These are phyloP conservation scores for Tremella fuciformis DNA, from an alignment of 768 basidiomycete species.

Conservation along the genomic window DNA sequence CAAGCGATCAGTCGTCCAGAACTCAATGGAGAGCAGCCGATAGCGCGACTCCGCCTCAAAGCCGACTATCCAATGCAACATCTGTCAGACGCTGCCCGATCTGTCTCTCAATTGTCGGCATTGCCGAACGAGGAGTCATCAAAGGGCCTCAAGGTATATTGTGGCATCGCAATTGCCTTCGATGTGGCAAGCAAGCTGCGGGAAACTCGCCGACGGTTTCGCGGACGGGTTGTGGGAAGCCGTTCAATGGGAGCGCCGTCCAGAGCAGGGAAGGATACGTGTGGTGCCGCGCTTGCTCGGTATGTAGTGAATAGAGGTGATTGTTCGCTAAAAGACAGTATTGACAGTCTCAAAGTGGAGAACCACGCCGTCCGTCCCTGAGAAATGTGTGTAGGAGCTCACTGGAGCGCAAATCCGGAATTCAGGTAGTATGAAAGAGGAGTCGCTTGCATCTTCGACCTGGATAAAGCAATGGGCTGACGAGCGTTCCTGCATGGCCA, in stretches of 20 bases:
- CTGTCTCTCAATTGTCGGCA: background rate
- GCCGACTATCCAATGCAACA: background rate
- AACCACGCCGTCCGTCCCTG: too few species aligned
- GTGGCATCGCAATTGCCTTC: slow-evolving; percentile 4
- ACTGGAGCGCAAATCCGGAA: too few species aligned
- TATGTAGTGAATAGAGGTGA: too few species aligned
- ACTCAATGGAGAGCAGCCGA: background rate
- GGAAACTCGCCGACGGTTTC: background rate
- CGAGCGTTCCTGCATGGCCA: too few species aligned
- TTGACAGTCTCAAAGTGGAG: too few species aligned
- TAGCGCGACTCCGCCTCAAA: background rate
- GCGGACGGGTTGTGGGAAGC: background rate
- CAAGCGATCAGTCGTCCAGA: background rate
- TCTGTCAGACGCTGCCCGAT: background rate
- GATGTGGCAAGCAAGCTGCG: background rate
- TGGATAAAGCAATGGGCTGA: too few species aligned
- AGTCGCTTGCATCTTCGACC: too few species aligned
- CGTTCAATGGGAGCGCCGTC: background rate
- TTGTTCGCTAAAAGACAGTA: too few species aligned
- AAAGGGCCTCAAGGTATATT: background rate
- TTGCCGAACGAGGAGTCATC: background rate
- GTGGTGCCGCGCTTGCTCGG: slow-evolving; percentile 2
- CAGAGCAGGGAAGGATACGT: background rate
- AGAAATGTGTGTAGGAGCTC: too few species aligned
- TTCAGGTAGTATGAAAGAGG: too few species aligned